These are phyloP conservation scores for Meira nashicola DNA, from an alignment of 1,284 basidiomycete genomes.

Conservation along the genomic window DNA sequence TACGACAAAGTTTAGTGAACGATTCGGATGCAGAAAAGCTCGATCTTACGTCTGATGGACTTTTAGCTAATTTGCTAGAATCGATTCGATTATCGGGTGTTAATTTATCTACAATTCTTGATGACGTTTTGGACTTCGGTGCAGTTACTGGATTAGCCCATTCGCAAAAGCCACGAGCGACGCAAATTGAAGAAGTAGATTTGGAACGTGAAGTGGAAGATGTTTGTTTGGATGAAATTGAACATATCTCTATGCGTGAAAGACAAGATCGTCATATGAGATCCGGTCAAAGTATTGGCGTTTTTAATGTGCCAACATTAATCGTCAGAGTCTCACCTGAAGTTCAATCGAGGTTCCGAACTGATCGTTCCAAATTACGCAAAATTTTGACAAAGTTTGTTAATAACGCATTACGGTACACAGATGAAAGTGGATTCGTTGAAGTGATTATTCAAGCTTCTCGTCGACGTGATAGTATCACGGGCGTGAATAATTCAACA, in stretches of 20 bases:
- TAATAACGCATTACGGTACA: constrained; percentile 34
- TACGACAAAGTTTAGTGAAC: constrained; percentile 22
- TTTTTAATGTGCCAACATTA: constrained; percentile 17
- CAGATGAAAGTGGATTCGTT: constrained; percentile 12
- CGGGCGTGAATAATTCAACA: not conserved
- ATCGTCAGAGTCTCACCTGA: constrained; percentile 25
- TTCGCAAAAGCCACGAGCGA: not conserved
- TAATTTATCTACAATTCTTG: constrained; percentile 35
- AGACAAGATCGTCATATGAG: constrained; percentile 14
- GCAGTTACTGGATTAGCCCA: constrained; percentile 21
- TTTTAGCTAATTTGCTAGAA: constrained; percentile 30
- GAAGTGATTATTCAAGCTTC: constrained; percentile 25
- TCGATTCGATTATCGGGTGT: constrained; percentile 30
- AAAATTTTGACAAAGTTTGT: constrained; percentile 36
- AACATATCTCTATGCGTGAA: constrained; percentile 6
- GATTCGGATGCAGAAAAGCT: constrained; percentile 18
- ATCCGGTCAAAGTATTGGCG: not conserved
- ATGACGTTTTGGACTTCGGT: constrained; percentile 41
- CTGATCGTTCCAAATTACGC: constrained; percentile 21
- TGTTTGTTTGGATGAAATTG: constrained; percentile 32
- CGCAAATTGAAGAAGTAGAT: constrained; percentile 12
- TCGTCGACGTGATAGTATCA: not conserved
- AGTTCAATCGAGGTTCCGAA: constrained; percentile 17
- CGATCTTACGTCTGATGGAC: constrained; percentile 26
- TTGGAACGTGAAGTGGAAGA: constrained; percentile 28